Conservation (phyloP, 2,329 filamentous ascomycete species). For the Fonsecaea multimorphosa region DNA sequence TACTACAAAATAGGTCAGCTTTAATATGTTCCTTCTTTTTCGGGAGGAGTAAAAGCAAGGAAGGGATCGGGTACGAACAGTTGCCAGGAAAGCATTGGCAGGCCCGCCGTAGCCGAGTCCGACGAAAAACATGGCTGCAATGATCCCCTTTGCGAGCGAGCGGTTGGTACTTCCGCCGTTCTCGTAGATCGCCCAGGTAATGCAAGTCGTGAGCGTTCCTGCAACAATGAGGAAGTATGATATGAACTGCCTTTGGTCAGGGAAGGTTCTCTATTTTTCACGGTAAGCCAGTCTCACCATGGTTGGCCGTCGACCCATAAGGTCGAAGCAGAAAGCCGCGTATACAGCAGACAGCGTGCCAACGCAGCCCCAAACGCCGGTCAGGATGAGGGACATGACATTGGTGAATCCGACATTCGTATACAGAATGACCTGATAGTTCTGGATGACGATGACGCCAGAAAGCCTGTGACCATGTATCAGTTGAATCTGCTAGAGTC, state of each 20-base stretch:
- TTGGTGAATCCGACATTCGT: slow-evolving; percentile 61
- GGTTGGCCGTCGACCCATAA: slow-evolving; percentile 65
- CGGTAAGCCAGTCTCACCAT: slow-evolving; percentile 69
- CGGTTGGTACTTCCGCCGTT: slow-evolving; percentile 15
- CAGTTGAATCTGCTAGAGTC: not conserved
- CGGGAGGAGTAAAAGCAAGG: not conserved
- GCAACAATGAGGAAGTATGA: slow-evolving; percentile 19
- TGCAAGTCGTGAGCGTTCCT: slow-evolving; percentile 1
- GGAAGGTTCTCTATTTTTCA: slow-evolving; percentile 50
- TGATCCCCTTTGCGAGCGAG: slow-evolving; percentile 15
- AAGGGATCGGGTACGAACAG: slow-evolving; percentile 11
- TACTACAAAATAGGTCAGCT: slow-evolving; percentile 12
- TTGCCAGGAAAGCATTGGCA: slow-evolving; percentile 20
- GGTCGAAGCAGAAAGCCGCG: slow-evolving; percentile 59
- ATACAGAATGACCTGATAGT: slow-evolving; percentile 77
- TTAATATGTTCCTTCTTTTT: not conserved
- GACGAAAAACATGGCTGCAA: slow-evolving; percentile 20
- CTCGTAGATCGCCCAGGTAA: slow-evolving; percentile 19
- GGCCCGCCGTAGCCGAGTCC: slow-evolving; percentile 16
- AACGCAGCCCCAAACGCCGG: slow-evolving; percentile 87
- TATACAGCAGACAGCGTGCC: slow-evolving; percentile 78
- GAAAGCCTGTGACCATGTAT: slow-evolving; percentile 9
- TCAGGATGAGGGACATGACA: slow-evolving; percentile 65
- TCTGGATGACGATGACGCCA: slow-evolving; percentile 88
- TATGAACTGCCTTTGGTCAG: slow-evolving; percentile 9